Conservation (phyloP, 305 asterid species). For the Fraxinus baroniana region DNA sequence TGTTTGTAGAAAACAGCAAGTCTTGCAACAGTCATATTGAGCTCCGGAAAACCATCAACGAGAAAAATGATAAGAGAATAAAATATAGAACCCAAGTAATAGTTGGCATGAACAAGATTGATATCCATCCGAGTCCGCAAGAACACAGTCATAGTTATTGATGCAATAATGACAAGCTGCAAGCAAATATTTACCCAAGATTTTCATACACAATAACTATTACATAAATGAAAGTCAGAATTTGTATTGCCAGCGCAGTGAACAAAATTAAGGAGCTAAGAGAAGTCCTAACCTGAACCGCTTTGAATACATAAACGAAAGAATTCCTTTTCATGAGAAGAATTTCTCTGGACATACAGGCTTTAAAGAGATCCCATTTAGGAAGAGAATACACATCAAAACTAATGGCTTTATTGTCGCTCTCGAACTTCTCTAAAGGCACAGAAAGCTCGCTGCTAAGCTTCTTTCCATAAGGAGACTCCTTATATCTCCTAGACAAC, state of each 20-base stretch:
- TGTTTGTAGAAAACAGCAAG: conserved; percentile 75
- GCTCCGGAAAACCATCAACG: conserved; percentile 64
- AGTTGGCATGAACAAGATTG: conserved; percentile 56
- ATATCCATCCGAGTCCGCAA: conserved; percentile 54
- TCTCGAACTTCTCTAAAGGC: conserved; percentile 50
- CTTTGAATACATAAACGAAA: conserved; percentile 54
- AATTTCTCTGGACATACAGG: conserved; percentile 75
- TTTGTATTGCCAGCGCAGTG: not conserved
- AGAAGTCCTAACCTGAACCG: conserved; percentile 51
- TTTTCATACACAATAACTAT: not conserved
- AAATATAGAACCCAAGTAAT: conserved; percentile 67
- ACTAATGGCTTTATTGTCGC: conserved; percentile 47
- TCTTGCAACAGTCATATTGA: conserved; percentile 59
- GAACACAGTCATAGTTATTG: conserved; percentile 63
- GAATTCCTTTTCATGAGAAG: conserved; percentile 77
- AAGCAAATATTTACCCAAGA: not conserved
- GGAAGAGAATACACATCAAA: conserved; percentile 55
- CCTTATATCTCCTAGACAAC: conserved; percentile 47
- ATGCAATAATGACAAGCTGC: conserved; percentile 64
- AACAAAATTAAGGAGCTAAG: not conserved
- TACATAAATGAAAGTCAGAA: not conserved
- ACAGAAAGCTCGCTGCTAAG: conserved; percentile 42
- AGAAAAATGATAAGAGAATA: conserved; percentile 52
- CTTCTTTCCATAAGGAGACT: conserved; percentile 43
- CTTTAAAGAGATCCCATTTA: conserved; percentile 60